Evolutionary conservation across 176 grass and related monocot species (phyloP), one percentile per base, ranked within the genome.

Genomic region (Triticum timopheevii): DNA sequence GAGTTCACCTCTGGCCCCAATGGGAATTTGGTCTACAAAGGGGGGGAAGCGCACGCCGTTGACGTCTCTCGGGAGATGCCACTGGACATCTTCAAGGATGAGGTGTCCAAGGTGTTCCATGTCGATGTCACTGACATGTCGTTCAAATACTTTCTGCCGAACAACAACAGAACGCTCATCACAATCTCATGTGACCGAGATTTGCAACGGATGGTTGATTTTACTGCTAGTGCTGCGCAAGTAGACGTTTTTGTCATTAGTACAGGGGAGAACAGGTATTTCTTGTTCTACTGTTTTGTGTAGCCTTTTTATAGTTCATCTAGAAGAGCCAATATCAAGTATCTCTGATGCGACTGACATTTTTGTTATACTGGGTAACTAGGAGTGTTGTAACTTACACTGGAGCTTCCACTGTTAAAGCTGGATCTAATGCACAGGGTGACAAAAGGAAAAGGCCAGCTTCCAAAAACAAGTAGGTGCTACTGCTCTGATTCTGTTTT

Each of bases 191-290:
- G 87, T 80, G 96, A 98, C 74, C 83, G 93, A 71, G 96, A 98
- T 90, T 89, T 98, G 75, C 93, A 94, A 82, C 84, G 96, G 73
- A 98, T 98, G 96, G 88, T 98, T 84, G 94, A 98, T 84, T 98
- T 96, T 89, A 95, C 87, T 87, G 58, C 83, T 40, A 91, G 83
- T 91, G 86, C 85, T 74, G 78, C 87, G n/a, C 91, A 93, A 71
- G 82, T 90, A 25, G 93, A 98, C 11, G 82, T 98, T 74, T 98
- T 93, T 83, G 86, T 98, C 49, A 88, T 98, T 80, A 96, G 92
- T 80, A 94, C 93, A 90, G 88, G 89, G 27, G 93, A 95, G 15
- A 95, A 92, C 77, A 95, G 88, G 93, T 95, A 85, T 78, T 11
- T 28, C 13, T 44, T 47, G 22, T 87, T 83, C 31, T 28, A 78